Conservation (phyloP, 2,329 filamentous ascomycete genomes). For the Scopulariopsis brevicaulis region DNA sequence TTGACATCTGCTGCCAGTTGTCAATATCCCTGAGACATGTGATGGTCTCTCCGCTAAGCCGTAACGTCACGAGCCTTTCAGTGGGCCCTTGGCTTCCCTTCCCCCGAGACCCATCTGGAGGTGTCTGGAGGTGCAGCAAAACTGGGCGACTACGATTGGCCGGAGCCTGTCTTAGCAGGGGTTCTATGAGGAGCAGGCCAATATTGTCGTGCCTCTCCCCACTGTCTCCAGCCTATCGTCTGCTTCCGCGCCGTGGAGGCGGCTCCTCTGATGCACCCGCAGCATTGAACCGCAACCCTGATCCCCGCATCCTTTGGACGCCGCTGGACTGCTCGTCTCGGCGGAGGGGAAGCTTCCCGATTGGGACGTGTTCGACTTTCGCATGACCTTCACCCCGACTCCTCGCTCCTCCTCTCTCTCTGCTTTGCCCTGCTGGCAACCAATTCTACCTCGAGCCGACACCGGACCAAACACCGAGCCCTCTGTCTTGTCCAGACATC, state of each 20-base stretch:
- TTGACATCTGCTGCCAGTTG: no score
- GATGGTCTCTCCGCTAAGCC: background rate
- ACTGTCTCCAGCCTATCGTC: background rate
- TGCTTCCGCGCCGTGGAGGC: background rate
- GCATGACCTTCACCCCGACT: background rate
- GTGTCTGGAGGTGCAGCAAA: background rate
- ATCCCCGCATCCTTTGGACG: background rate
- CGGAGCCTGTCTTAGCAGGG: background rate
- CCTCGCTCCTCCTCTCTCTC: background rate
- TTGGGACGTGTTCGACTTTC: background rate
- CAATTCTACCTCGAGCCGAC: background rate
- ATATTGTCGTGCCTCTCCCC: background rate
- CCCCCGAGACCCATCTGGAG: background rate
- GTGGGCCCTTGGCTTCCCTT: background rate
- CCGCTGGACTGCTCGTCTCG: background rate
- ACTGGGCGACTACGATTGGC: background rate
- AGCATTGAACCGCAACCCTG: background rate
- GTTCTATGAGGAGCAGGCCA: background rate
- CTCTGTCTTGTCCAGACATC: background rate
- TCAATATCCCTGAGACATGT: background rate
- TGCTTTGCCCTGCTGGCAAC: background rate
- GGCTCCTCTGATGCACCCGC: background rate
- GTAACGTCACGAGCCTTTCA: background rate
- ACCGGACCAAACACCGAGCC: background rate
- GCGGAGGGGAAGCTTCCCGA: constrained; percentile 4